These are phyloP conservation scores for Paecilomyces fulvus DNA, from an alignment of 2,329 filamentous ascomycete genomes.

Conservation along the genomic window DNA sequence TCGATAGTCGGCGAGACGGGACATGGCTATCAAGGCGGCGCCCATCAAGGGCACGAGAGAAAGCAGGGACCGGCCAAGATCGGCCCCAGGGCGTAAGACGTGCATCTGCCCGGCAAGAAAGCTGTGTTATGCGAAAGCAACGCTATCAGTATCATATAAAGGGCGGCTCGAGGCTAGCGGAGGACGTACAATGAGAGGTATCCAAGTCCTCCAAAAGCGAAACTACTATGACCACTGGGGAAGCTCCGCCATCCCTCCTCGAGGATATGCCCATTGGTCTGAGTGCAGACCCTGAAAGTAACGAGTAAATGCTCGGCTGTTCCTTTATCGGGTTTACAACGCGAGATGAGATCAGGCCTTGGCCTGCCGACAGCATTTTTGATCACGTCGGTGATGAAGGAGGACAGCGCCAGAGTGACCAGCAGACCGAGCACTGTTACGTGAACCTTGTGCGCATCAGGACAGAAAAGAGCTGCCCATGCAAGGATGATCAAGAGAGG, in stretches of 20 bases:
- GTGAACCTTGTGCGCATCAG: constrained; percentile 70
- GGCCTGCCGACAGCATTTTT: constrained; percentile 83
- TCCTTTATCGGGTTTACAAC: constrained; percentile 63
- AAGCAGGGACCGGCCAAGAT: constrained; percentile 47
- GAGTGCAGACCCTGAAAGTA: constrained; percentile 36
- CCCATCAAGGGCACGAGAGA: constrained; percentile 48
- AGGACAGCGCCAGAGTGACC: constrained; percentile 66
- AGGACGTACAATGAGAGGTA: constrained; percentile 43
- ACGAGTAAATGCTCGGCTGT: constrained; percentile 50
- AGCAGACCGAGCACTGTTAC: constrained; percentile 74
- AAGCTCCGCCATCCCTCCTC: constrained; percentile 60
- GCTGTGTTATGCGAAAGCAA: constrained; percentile 14
- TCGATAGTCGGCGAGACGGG: constrained; percentile 54
- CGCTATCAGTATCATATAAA: not conserved
- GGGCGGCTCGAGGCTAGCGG: constrained; percentile 6
- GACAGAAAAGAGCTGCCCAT: constrained; percentile 55
- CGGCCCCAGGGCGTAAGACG: constrained; percentile 50
- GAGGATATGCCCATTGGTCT: constrained; percentile 47
- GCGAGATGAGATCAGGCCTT: constrained; percentile 77
- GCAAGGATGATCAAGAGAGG: constrained; percentile 60
- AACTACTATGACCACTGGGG: constrained; percentile 55
- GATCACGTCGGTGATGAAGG: constrained; percentile 78
- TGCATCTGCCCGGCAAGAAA: constrained; percentile 49
- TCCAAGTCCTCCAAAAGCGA: constrained; percentile 53
- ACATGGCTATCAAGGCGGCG: constrained; percentile 53